Conservation (phyloP, 179 eudicot species). For the Vitellaria paradoxa region DNA sequence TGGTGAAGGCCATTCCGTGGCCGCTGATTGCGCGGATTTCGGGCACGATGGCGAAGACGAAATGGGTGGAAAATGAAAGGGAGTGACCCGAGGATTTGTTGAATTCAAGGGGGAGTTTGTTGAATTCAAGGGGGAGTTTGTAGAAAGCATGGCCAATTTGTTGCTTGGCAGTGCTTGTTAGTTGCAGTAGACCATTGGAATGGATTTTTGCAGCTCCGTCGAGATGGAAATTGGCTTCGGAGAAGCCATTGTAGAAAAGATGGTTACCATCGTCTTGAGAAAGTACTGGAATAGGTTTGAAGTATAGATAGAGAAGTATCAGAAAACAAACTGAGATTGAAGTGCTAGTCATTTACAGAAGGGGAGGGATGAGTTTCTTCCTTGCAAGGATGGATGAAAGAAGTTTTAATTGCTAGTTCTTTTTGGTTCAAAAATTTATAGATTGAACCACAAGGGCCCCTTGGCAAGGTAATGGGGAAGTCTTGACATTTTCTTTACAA, state of each 20-base stretch:
- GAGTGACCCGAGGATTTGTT: background rate
- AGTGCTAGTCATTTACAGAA: background rate
- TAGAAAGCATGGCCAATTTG: constrained; percentile 24
- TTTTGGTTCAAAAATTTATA: too few relatives aligned
- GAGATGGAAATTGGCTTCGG: constrained; percentile 19
- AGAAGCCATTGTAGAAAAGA: constrained; percentile 35
- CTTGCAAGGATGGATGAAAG: background rate
- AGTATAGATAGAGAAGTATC: background rate
- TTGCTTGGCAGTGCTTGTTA: constrained; percentile 21
- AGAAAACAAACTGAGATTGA: background rate
- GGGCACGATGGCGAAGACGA: constrained; percentile 36
- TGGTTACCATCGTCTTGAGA: constrained; percentile 8
- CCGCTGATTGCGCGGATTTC: constrained; percentile 7
- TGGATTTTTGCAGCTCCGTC: constrained; percentile 33
- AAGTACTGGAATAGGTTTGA: background rate
- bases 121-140: background rate
- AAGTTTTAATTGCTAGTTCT: background rate
- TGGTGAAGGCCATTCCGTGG: constrained; percentile 32
- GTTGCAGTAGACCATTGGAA: constrained; percentile 35
- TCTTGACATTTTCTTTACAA: too few relatives aligned
- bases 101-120: background rate
- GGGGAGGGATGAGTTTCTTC: background rate
- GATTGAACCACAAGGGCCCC: too few relatives aligned
- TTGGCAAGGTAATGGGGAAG: too few relatives aligned
- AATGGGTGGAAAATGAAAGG: constrained; percentile 35